Conservation (phyloP, 176 grass and related monocot genomes). For the Aegilops bicornis region DNA sequence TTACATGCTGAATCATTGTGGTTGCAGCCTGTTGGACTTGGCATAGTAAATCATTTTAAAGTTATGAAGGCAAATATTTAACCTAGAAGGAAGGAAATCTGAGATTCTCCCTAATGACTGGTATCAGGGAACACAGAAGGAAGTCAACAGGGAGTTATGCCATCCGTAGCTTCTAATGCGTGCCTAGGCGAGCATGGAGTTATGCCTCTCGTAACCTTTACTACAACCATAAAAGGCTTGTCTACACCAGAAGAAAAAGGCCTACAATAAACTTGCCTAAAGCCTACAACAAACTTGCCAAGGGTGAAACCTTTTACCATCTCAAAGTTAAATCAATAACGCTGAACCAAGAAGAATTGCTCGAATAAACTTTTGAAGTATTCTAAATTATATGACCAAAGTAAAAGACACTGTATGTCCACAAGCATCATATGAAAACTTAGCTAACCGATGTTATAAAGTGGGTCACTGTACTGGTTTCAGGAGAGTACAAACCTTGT, state of each 20-base stretch:
- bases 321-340: conserved; percentile 16
- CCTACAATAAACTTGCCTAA: not conserved
- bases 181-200: not conserved
- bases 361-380: conserved; percentile 2
- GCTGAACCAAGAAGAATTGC: conserved; percentile 5
- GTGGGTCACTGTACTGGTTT: not conserved
- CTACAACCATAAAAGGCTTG: not conserved
- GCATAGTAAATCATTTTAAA: not conserved
- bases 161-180: no score
- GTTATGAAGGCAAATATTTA: not conserved
- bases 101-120: not conserved
- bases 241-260: conserved; percentile 17
- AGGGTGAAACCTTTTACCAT: not conserved
- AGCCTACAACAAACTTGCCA: not conserved
- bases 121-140: not conserved
- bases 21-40: not conserved
- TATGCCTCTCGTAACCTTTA: not conserved
- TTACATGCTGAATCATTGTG: not conserved
- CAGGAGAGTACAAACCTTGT: conserved; percentile 60
- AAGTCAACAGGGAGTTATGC: not conserved
- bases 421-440: conserved; percentile 10
- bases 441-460: not conserved
- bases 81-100: not conserved
- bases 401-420: not conserved
- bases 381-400: no score